phyloP scores from a whole-genome alignment of 805 yeast genomes.

The Candida coquimbonensis region DNA sequence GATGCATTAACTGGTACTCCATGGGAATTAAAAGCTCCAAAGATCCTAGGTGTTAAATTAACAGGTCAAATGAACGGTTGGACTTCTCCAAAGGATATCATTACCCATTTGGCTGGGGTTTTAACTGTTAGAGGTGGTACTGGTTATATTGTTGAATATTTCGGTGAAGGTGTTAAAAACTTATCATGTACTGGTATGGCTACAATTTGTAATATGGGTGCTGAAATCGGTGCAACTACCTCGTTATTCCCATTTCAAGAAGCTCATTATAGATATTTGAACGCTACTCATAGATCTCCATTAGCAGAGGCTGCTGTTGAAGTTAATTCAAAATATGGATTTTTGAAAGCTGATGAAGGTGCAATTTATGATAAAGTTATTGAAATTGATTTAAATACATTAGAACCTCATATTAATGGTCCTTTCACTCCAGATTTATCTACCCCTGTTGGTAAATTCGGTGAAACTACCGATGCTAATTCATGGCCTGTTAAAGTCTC shows the following conservation, averaged over 20 bases:
- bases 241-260: constrained; percentile 92
- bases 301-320: constrained; percentile 75
- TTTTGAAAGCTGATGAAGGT: constrained; percentile 77
- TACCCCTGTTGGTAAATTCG: constrained; percentile 83
- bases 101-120: constrained; percentile 84
- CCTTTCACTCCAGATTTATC: constrained; percentile 98
- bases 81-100: constrained; percentile 97
- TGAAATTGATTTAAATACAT: constrained; percentile 77
- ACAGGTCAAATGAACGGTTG: constrained; percentile 88
- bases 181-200: constrained; percentile 99
- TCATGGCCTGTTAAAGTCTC: constrained; percentile 83
- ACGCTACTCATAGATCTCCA: constrained; percentile 77
- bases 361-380: constrained; percentile 89
- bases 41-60: constrained; percentile 86
- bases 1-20: constrained; percentile 96
- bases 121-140: constrained; percentile 98
- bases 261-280: constrained; percentile 70
- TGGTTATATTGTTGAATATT: constrained; percentile 92
- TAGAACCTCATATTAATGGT: constrained; percentile 95
- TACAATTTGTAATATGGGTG: constrained; percentile 99
- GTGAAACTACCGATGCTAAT: constrained; percentile 58
- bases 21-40: constrained; percentile 98
- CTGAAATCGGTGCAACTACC: constrained; percentile 98
- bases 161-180: constrained; percentile 86
- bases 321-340: constrained; percentile 46